Evolutionary conservation across 371 early-diverging fungal genomes (phyloP), one percentile per base, ranked within the genome.

Genomic region (Mortierella sp.): DNA sequence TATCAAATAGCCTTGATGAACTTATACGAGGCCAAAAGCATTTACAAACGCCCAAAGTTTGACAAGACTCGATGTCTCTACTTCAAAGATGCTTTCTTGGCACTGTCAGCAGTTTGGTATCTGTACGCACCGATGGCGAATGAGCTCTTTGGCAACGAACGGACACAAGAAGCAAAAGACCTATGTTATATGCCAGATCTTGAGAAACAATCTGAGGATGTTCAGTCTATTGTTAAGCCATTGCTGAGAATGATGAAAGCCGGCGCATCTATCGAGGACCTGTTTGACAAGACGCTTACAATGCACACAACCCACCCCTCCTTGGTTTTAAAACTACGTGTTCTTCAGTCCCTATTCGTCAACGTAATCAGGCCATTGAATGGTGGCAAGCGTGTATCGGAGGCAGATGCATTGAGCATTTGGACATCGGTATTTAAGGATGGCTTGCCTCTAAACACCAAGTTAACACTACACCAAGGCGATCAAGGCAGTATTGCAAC

Each of bases 81-180:
- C 45, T 43, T 43, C 45, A 43, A 43, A 43, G 45, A 43, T 43
- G 45, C 45, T 16, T 43, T 43, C 45, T 43, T 43, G 16, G 45
- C 70, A n/a, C 45, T 70, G 5, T 70, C 70, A 28, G 70, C 64
- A 9, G 45, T 70, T n/a, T 70, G 63, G 64, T 63, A 70, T 35
- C 30, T 49, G 40, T 64, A 57, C 58, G 64, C 59, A 5, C 22
- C 24, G 22, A 6, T 12, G 12, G 70, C 70, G 10, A 58, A 64
- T 37, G 32, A 22, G 12, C 10, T 47, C 32, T 70, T 70, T 24
- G 39, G n/a, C 20, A 16, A 24, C 6, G 26, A 10, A 2, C 32
- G 20, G 18, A 35, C 30, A 11, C 35, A 39, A 1, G 54, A 51
- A 49, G 70, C 35, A 16, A 24, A 40, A 30, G 52, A 14, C 22